Base-by-base conservation (phyloP, 2,329 filamentous ascomycete species). In the Podosphaera aphanis region DNA sequence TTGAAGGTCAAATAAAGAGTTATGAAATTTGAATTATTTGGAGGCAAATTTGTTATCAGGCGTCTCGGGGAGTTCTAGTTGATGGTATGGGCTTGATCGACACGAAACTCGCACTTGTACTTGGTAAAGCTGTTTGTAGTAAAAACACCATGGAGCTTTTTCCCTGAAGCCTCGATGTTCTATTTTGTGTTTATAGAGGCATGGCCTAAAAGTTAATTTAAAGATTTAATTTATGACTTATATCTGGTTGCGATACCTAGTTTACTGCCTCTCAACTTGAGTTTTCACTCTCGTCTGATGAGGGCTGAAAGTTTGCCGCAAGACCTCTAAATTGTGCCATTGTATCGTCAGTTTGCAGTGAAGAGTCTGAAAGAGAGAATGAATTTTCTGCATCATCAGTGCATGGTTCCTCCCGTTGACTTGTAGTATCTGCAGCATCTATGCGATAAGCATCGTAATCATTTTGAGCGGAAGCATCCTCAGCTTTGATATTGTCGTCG, bases 1-100 rank as follows among this genome's bases (percentile, higher is more conserved):
- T 62, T 23, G 65, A 69, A 47, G 69, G 69, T 3, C 66, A 66
- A 46, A 63, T 73, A 50, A 77, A 76, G 53, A 59, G 52, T 49
- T 59, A 57, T 45, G 57, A 59, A 49, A 53, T 60, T 43, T 60
- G 49, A 55, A 50, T 35, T 35, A 40, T 42, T 36, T 42, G 25
- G 25, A 40, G 47, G 38, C 11, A 38, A 43, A 43, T 27, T 47
- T 45, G 47, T 37, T 46, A 16, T 37, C 16, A 37, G 54, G 52
- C 53, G 53, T 56, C 45, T 45, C 42, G 47, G 18, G 31, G 55
- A 52, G 50, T 55, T 55, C 41, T 44, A 31, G 23, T 50, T 16
- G 13, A 33, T 6, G 29, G 29, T 33, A 33, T 33, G 29, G 29
- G 15, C 10, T 13, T 33, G 29, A 33, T 33, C 29, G 29, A 13